Percentiles rank a stretch among this genome's conserved stretches.
phyloP scores from a whole-genome alignment of 1,284 basidiomycete genomes.

The Ustilago trichophora region DNA sequence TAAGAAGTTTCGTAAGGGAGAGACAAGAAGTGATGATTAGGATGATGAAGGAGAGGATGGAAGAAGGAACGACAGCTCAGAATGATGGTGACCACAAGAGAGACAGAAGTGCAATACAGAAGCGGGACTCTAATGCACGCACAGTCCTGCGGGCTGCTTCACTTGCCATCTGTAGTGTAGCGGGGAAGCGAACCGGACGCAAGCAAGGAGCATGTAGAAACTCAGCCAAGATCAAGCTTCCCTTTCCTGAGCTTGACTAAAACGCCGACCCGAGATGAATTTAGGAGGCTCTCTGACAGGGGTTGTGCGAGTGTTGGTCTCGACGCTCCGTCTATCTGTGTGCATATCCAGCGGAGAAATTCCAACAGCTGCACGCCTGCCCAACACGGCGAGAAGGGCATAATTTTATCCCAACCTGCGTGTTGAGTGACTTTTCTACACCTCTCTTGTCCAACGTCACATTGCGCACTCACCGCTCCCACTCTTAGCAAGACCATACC shows the following conservation, averaged over 20 bases:
- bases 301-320: slow-evolving; percentile 3
- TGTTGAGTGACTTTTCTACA: slow-evolving; percentile 41
- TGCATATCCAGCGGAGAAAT: too few relatives aligned
- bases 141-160: background rate
- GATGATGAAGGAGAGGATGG: slow-evolving; percentile 6
- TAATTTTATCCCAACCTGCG: background rate
- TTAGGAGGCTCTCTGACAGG: too few relatives aligned
- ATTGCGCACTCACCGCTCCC: background rate
- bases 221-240: slow-evolving; percentile 22
- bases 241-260: background rate
- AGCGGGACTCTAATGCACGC: background rate
- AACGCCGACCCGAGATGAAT: background rate
- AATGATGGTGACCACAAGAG: background rate
- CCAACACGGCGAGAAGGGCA: slow-evolving; percentile 2
- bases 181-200: too few relatives aligned
- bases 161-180: background rate
- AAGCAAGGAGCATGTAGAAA: slow-evolving; percentile 12
- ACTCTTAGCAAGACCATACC: background rate
- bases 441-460: background rate
- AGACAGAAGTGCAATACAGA: background rate
- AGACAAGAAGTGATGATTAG: background rate
- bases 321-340: too few relatives aligned
- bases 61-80: background rate
- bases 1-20: background rate
- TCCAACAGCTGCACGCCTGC: too few relatives aligned